Evolutionary conservation across 1,284 basidiomycete species (phyloP).

Genomic region (Rhodotorula sp.): DNA sequence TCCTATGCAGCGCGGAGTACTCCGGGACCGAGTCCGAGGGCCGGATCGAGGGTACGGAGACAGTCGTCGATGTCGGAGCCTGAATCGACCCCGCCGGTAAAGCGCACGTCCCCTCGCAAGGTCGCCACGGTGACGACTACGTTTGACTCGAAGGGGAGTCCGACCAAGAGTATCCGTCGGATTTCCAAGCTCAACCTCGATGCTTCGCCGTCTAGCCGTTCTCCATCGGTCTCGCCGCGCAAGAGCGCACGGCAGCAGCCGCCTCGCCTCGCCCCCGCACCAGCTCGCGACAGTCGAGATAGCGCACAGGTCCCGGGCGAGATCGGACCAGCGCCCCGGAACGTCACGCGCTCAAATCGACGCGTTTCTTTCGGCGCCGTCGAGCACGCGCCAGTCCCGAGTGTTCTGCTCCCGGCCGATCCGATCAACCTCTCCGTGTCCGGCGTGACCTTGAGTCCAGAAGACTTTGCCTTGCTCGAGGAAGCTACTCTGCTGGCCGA

Average conservation of each 20-base stretch:
- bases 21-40: neutral
- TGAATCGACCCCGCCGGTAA: neutral
- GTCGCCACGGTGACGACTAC: neutral
- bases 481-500: slow-evolving; percentile 7
- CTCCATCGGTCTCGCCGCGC: neutral
- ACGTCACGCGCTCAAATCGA: neutral
- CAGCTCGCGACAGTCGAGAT: slow-evolving; percentile 11
- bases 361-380: neutral
- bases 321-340: slow-evolving; percentile 13
- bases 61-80: neutral
- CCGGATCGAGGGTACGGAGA: neutral
- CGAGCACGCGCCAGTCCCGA: neutral
- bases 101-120: neutral
- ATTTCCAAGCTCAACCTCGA: slow-evolving; percentile 19
- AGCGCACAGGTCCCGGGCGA: slow-evolving; percentile 26
- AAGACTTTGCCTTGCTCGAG: slow-evolving; percentile 31
- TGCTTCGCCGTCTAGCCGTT: slow-evolving; percentile 7
- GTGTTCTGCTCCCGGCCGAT: neutral
- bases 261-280: neutral
- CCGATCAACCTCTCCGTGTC: slow-evolving; percentile 21
- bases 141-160: slow-evolving; percentile 8
- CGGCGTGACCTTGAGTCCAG: slow-evolving; percentile 25
- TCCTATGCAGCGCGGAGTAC: neutral
- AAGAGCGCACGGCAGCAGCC: neutral
- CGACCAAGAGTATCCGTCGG: slow-evolving; percentile 18